Base-by-base conservation (phyloP, 1,284 basidiomycete species). In the Cutaneotrichosporon cutaneum region DNA sequence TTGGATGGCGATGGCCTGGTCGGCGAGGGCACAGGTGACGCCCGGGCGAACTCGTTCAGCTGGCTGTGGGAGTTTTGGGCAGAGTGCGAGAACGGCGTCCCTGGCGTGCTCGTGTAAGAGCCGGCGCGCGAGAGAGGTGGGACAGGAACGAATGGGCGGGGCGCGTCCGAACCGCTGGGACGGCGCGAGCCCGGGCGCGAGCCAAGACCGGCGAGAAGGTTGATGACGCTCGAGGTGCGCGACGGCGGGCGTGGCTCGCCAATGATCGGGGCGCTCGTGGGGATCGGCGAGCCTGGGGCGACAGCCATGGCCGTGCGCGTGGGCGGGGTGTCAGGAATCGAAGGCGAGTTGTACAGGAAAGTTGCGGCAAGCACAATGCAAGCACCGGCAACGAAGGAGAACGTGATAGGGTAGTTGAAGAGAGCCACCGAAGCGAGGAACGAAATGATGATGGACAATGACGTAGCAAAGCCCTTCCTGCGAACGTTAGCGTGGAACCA, bases 391-490 rank as follows among this genome's bases (percentile, higher is more conserved):
- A 94, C 79, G 76, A 97, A 97, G 0, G 89, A 86, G 59, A 87
- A 83, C 0, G 94, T 91, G 76, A 97, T 88, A 48, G 85, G 84
- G 82, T 94, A 94, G 74, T 89, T 83, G 84, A 96, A 96, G 45
- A 96, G 85, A 10, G 86, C 86, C 59, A 95, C 88, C 5, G 90
- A 92, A 2, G 90, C 90, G 61, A 93, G 83, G 84, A 95, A 96
- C 54, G 92, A 94, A 67, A 97, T 85, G 70, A 97, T 87, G 77
- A 97, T 96, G 74, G 89, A 90, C 67, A 97, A 82, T 68, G 88
- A 91, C 5, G 94, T 95, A 14, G 94, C 94, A 74, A 97, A 97
- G 39, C 94, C 92, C 78, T 95, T 94, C 75, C 72, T 76, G 60
- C 50, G 18, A 7, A 21, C 18, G 60, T 51, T 7, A 58, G 56